Evolutionary conservation across 495 filamentous ascomycete genomes (phyloP).

Genomic region (Penicillium tannophilum): DNA sequence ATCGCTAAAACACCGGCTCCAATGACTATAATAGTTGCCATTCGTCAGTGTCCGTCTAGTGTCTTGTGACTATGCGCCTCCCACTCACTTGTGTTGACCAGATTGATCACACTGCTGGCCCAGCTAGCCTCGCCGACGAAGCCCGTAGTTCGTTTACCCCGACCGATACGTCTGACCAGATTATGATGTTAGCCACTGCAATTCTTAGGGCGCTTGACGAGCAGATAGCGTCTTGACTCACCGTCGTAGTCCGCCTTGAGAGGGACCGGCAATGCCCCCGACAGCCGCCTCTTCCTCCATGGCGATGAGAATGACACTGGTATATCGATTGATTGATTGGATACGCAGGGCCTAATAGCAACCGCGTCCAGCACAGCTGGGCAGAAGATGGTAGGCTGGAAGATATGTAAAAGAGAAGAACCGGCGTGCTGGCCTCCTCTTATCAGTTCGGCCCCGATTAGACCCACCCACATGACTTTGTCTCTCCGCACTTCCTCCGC

Average conservation of each 20-base stretch:
- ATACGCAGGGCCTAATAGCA: conserved; percentile 31
- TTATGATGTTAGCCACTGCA: not conserved
- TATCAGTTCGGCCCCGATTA: conserved; percentile 20
- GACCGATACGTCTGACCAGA: conserved; percentile 40
- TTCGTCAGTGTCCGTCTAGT: not conserved
- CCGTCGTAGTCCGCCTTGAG: conserved; percentile 35
- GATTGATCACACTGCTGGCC: conserved; percentile 89
- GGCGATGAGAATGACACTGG: conserved; percentile 12
- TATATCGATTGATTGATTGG: conserved; percentile 8
- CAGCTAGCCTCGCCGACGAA: conserved; percentile 76
- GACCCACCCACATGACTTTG: conserved; percentile 19
- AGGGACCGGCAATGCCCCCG: conserved; percentile 26
- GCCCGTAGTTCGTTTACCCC: conserved; percentile 54
- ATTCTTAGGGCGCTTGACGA: not conserved
- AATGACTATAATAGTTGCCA: conserved; percentile 60
- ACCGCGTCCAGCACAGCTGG: conserved; percentile 20
- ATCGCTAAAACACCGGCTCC: conserved; percentile 94
- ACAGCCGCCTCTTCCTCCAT: conserved; percentile 41
- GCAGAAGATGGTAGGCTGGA: conserved; percentile 10
- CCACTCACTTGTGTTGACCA: conserved; percentile 81
- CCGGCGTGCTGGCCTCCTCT: conserved; percentile 23
- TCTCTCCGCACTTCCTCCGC: conserved; percentile 14
- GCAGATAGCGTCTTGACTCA: conserved; percentile 17
- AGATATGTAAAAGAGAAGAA: conserved; percentile 12
- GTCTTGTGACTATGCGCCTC: not conserved